Conservation (phyloP, 139 green algal genomes). For the Micractinium conductrix region DNA sequence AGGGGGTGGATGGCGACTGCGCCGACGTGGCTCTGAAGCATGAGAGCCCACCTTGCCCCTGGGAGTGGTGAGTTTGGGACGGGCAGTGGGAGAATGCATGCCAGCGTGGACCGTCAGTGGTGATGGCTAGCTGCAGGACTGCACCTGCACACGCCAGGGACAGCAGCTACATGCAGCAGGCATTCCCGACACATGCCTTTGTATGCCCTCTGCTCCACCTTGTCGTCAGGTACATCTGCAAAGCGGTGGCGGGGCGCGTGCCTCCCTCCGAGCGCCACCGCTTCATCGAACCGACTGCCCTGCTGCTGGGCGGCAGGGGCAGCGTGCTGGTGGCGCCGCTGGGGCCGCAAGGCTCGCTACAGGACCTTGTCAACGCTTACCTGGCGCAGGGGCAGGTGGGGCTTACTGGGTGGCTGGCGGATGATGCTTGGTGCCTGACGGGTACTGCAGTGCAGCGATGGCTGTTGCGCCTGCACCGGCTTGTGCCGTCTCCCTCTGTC, state of each 20-base stretch:
- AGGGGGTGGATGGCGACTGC: conserved; percentile 31
- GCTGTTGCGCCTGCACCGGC: too few relatives aligned
- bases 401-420: neutral
- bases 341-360: conserved; percentile 46
- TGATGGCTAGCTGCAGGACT: too few relatives aligned
- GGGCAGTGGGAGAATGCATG: too few relatives aligned
- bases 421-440: too few relatives aligned
- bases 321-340: conserved; percentile 50
- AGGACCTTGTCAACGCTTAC: conserved; percentile 57
- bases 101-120: too few relatives aligned
- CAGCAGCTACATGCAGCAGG: too few relatives aligned
- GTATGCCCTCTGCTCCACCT: too few relatives aligned
- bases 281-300: conserved; percentile 34
- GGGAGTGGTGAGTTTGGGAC: conserved; percentile 51
- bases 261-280: neutral
- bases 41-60: conserved; percentile 48
- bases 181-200: neutral
- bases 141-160: too few relatives aligned
- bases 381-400: conserved; percentile 37
- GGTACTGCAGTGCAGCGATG: too few relatives aligned
- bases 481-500: too few relatives aligned
- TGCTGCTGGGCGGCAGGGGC: conserved; percentile 31
- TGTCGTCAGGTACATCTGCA: conserved; percentile 49
- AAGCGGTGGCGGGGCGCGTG: conserved; percentile 42
- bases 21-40: conserved; percentile 49